Conservation (phyloP, 441 rosid genomes). For the Gossypium schwendimanii region DNA sequence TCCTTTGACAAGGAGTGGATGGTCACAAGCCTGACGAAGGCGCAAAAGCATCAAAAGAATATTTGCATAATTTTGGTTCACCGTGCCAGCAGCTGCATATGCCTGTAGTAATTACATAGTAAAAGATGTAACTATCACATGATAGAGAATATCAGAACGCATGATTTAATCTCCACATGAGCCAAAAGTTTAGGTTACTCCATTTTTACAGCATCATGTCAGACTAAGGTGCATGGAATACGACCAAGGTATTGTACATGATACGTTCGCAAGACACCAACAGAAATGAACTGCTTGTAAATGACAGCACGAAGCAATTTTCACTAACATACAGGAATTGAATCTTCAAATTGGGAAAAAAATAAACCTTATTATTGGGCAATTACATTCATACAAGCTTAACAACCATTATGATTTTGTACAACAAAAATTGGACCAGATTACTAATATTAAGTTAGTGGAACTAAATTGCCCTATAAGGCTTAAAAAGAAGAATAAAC, state of each 20-base stretch:
- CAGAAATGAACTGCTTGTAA: not conserved
- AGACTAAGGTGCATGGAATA: not conserved
- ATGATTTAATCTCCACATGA: conserved; percentile 11
- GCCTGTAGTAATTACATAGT: conserved; percentile 41
- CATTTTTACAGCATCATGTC: not conserved
- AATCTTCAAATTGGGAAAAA: not conserved
- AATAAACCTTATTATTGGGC: not conserved
- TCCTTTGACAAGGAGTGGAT: conserved; percentile 76
- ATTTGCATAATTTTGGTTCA: conserved; percentile 88
- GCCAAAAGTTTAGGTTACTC: not conserved
- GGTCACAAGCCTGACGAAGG: conserved; percentile 96
- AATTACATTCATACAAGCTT: not conserved
- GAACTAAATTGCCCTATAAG: not conserved
- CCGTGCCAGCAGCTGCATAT: conserved; percentile 88
- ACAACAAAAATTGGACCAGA: not conserved
- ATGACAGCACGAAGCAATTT: not conserved
- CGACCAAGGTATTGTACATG: not conserved
- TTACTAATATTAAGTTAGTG: not conserved
- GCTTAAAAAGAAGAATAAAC: not conserved
- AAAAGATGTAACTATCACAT: not conserved
- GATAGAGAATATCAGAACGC: not conserved
- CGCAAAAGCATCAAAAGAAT: conserved; percentile 96
- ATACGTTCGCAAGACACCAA: not conserved
- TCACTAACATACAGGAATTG: not conserved
- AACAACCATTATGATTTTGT: not conserved